These are phyloP conservation scores for Auriscalpium orientale DNA, from an alignment of 768 basidiomycete species.

Conservation along the genomic window DNA sequence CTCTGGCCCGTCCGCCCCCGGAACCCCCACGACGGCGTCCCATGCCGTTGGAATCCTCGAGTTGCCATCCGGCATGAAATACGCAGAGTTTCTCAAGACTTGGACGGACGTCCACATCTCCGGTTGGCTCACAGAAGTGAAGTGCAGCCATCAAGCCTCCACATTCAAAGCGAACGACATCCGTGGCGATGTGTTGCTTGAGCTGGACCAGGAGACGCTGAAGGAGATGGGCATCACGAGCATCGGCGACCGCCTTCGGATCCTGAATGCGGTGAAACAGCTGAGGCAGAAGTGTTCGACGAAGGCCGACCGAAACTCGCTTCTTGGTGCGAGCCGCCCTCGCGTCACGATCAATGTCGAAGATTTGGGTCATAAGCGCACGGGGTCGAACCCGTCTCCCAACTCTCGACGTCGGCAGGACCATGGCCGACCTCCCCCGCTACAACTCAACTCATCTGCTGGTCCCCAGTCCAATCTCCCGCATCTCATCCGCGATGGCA, in stretches of 20 bases:
- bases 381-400: constrained; percentile 11
- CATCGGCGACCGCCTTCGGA: constrained; percentile 87
- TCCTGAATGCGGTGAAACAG: constrained; percentile 76
- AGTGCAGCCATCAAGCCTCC: constrained; percentile 58
- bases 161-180: constrained; percentile 85
- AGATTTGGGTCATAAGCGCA: constrained; percentile 15
- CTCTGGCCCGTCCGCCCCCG: constrained; percentile 36
- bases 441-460: constrained; percentile 54
- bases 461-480: constrained; percentile 58
- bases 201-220: constrained; percentile 79
- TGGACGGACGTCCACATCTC: constrained; percentile 70
- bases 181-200: constrained; percentile 83
- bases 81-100: constrained; percentile 55
- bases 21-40: constrained; percentile 29
- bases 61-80: constrained; percentile 50
- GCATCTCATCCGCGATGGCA: constrained; percentile 56
- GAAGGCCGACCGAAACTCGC: constrained; percentile 6
- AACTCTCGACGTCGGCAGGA: constrained; percentile 29
- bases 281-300: constrained; percentile 53
- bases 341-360: constrained; percentile 7
- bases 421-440: constrained; percentile 67
- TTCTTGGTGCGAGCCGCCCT: neutral
- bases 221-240: constrained; percentile 87
- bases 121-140: constrained; percentile 72
- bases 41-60: constrained; percentile 34